Evolutionary conservation across 2,329 filamentous ascomycete genomes (phyloP), one percentile per base, ranked within the genome.

Genomic region (Blastomyces gilchristii): DNA sequence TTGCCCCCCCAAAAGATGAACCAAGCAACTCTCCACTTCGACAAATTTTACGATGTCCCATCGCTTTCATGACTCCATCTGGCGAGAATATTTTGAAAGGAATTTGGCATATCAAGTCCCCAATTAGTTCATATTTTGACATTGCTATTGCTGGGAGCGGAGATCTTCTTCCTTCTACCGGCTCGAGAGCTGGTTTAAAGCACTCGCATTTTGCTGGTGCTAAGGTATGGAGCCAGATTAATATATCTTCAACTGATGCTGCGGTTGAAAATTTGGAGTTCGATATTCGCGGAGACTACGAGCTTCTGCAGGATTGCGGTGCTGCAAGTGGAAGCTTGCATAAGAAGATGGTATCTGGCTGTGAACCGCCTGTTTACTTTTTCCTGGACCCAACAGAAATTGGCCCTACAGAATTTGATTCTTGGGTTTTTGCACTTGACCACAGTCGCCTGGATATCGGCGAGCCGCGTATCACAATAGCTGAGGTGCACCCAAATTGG

Each of bases 351-450:
- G 65, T 60, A 18, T 62, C 34, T 47, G 59, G 62, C 8, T 64
- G 64, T 3, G 61, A 60, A 8, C 67, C 59, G 9, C 69, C 75
- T 0, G 62, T 86, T 0, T 87, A 80, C 66, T 71, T 88, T 2
- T 87, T 86, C 67, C 72, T 85, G 2, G 83, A 88, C 62, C 81
- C 84, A 0, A 73, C 77, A 5, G 78, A 78, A 18, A 75, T 81
- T 45, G 80, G 80, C 0, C 70, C 79, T 37, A 71, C 77, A 0
- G 69, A 74, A 0, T 63, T 79, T 5, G 84, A 87, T 68, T 71
- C 70, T 1, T 86, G 85, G 67, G 80, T 87, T 0, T 85, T 88
- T 67, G 79, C 84, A 1, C 67, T 76, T 7, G 77, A 81, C 57
- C 78, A 79, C 63, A 71, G 73, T 9, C 74, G 78, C 4, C 72